Evolutionary conservation across 1,284 basidiomycete genomes (phyloP).

Genomic region (Lentinus polychrous): DNA sequence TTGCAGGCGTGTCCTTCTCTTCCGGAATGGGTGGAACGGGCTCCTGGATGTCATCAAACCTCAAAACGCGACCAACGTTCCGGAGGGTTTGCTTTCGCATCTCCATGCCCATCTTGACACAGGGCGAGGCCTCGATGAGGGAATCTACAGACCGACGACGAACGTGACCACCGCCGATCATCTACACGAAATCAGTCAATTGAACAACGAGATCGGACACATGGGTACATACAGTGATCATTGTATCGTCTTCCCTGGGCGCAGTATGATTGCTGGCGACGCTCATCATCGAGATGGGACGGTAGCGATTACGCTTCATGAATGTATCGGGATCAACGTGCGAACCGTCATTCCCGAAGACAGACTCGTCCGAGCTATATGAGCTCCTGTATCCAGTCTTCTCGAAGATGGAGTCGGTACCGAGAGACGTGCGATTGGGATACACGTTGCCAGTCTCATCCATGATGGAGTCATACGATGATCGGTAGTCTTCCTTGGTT

Average conservation of each 20-base stretch:
- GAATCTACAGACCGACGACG: slow-evolving; percentile 61
- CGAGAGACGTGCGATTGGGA: slow-evolving; percentile 20
- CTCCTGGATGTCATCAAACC: slow-evolving; percentile 22
- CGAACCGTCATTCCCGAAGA: slow-evolving; percentile 51
- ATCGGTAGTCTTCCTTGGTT: slow-evolving; percentile 24
- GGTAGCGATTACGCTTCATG: slow-evolving; percentile 34
- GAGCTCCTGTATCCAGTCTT: slow-evolving; percentile 47
- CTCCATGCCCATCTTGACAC: slow-evolving; percentile 56
- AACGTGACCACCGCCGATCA: slow-evolving; percentile 70
- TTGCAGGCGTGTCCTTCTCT: slow-evolving; percentile 3
- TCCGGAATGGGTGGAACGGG: neutral
- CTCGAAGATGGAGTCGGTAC: slow-evolving; percentile 62
- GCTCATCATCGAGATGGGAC: slow-evolving; percentile 61
- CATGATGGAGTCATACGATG: slow-evolving; percentile 58
- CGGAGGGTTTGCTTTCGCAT: slow-evolving; percentile 44
- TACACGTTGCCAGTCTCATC: slow-evolving; percentile 31
- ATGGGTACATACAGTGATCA: slow-evolving; percentile 58
- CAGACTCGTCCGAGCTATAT: slow-evolving; percentile 45
- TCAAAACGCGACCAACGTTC: slow-evolving; percentile 17
- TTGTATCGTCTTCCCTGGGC: slow-evolving; percentile 65
- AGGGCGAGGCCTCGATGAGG: slow-evolving; percentile 64
- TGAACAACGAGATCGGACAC: neutral
- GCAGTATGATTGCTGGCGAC: slow-evolving; percentile 43
- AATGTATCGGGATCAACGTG: slow-evolving; percentile 23
- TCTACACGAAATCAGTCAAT: slow-evolving; percentile 32